These are phyloP conservation scores for Veloboletus limbatus DNA, from an alignment of 1,284 basidiomycete genomes.

Conservation along the genomic window DNA sequence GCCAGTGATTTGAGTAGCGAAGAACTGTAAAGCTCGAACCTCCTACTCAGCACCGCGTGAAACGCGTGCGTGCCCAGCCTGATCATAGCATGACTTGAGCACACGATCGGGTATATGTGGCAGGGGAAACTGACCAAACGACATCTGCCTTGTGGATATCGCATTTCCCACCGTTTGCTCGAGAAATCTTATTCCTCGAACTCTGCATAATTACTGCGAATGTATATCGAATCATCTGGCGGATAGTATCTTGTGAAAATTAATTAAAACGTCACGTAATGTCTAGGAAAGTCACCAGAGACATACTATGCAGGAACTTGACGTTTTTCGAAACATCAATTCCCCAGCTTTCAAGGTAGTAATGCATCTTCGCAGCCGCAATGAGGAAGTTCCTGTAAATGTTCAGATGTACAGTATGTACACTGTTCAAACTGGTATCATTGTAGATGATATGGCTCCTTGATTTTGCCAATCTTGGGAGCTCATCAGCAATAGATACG, in stretches of 20 bases:
- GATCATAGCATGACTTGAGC: slow-evolving; percentile 10
- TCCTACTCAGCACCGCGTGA: slow-evolving; percentile 57
- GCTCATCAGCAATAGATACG: slow-evolving; percentile 5
- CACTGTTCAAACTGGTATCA: slow-evolving; percentile 72
- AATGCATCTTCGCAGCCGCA: slow-evolving; percentile 85
- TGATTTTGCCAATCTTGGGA: slow-evolving; percentile 58
- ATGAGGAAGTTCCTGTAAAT: slow-evolving; percentile 87
- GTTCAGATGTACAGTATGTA: slow-evolving; percentile 68
- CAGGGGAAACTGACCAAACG: slow-evolving; percentile 52
- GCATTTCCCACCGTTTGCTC: slow-evolving; percentile 37
- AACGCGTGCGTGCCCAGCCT: slow-evolving; percentile 86
- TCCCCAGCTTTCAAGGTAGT: slow-evolving; percentile 72
- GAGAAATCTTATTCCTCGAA: slow-evolving; percentile 43
- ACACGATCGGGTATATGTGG: background rate
- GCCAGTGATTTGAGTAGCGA: slow-evolving; percentile 47
- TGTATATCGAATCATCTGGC: slow-evolving; percentile 55
- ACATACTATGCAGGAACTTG: slow-evolving; percentile 55
- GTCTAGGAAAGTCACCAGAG: slow-evolving; percentile 3
- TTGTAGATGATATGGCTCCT: slow-evolving; percentile 74
- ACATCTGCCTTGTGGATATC: slow-evolving; percentile 51
- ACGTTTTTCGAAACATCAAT: slow-evolving; percentile 41
- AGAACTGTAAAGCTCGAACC: slow-evolving; percentile 48
- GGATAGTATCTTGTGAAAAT: slow-evolving; percentile 48
- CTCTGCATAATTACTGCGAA: slow-evolving; percentile 53
- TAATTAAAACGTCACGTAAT: background rate